Evolutionary conservation across 495 filamentous ascomycete genomes (phyloP), one percentile per base, ranked within the genome.

Genomic region (Podospora pseudoanserina): DNA sequence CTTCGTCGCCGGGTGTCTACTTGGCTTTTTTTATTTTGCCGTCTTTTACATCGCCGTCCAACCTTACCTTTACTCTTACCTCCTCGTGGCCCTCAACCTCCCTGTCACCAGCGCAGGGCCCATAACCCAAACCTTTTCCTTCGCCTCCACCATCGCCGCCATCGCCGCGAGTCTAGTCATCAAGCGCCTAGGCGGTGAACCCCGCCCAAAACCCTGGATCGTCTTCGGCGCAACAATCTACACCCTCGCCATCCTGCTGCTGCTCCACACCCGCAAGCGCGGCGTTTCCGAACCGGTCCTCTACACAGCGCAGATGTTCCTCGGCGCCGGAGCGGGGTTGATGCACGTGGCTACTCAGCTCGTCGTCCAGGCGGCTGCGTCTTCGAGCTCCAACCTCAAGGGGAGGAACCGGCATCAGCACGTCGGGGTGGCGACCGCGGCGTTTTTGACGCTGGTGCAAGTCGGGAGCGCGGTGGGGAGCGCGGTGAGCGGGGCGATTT

Each of bases 301-400:
- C 9, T 81, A 91, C 75, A 88, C 88, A 79, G 86, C 85, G 60
- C 89, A 92, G 76, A 88, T 90, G 65, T 85, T 86, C 78, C 88
- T 92, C 63, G 88, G 90, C 20, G 86, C 91, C 67, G 83, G 84
- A 18, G 89, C 88, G 0, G 82, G 83, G 0, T 72, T 80, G 26
- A 72, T 84, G 60, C 84, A 90, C 62, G 84, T 91, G 63, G 77
- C 79, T 20, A 84, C 85, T 34, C 85, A 91, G 70, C 82, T 91
- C 5, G 84, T 86, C 18, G 80, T 89, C 27, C 86, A 91, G 73
- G 85, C 88, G 0, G 65, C 61, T 62, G 39, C 39, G 9, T 49
- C 39, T 13, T 49, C 39, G 6, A 71, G 65, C 4, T 49, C 5
- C 57, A 67, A 19, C 49, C 23, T 19, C 32, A 23, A 27, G 11